Evolutionary conservation across 2,329 filamentous ascomycete species (phyloP), one percentile per base, ranked within the genome.

Genomic region (Colletotrichum australisinense): DNA sequence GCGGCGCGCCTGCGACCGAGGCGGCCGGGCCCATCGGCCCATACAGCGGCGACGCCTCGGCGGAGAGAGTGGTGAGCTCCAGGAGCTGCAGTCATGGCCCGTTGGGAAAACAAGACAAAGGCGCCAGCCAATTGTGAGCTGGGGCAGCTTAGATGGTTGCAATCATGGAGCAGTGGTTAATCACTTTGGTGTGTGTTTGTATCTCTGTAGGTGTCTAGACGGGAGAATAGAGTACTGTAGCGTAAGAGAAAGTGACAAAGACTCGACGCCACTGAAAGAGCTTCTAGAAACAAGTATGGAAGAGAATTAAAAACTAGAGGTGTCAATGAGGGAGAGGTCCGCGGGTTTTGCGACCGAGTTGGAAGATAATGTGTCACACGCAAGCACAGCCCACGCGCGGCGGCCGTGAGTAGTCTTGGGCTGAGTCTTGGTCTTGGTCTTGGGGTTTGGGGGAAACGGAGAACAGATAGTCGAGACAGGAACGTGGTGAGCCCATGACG

Each of bases 61-160:
- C 73, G 72, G 57, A 74, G 49, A 49, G 38, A 53, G 56, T 52
- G 64, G 67, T 68, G 69, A 66, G 62, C 66, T 75, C 64, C 55
- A 59, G 52, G 63, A 71, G 74, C 73, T 68, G 46, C 32, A 57
- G 63, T 75, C 74, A 76, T 76, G 52, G 60, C 70, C 65, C 22
- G 30, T 28, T n/a, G 62, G 35, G 38, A 57, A 19, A 38, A 42
- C 16, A 42, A 42, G 38, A 42, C 16, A 42, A 42, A 19, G 52
- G 60, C 67, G 71, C 74, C 74, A 63, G 75, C 73, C 63, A 59
- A 74, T 67, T 70, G 63, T 62, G 52, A 74, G 75, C 67, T 73
- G 75, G 63, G 30, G 67, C n/a, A 55, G 53, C 67, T 49, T 71
- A 76, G 46, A 59, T 62, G 63, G 19, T 57, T 32, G 69, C 74